Evolutionary conservation across 371 early-diverging fungal genomes (phyloP), one percentile per base, ranked within the genome.

Genomic region (Mucor velutinosus): DNA sequence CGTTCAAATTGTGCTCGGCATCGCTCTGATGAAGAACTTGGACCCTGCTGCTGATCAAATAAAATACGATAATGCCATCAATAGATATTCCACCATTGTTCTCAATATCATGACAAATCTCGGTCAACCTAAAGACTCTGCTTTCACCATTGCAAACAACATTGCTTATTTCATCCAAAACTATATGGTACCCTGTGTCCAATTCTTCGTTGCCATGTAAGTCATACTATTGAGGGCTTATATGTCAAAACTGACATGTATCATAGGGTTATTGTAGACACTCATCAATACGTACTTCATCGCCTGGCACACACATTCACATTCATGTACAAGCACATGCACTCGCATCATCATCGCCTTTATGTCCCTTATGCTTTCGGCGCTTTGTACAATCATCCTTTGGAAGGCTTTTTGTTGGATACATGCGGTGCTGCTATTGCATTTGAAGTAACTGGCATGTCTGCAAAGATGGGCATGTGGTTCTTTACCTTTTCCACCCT

Each of bases 341-440:
- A 92, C 67, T 88, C 89, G 25, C 86, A 87, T 55, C 92, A 92
- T 69, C 92, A 92, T 67, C 87, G 88, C 58, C 80, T 92, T 12
- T 88, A 90, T 60, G 88, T 83, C 5, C 89, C 90, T 27, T 92
- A 87, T 74, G 89, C 92, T 2, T 89, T 86, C 75, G 92, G 90
- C 25, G 92, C 92, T 15, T 82, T 92, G 21, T 92, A 92, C 75
- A 92, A 92, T 75, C 91, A 92, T 71, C 91, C 91, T 0, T 55
- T 92, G 43, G 92, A 92, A 77, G 91, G 90, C 14, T 86, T 92
- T 62, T 41, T 92, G 63, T 78, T 92, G 80, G 92, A 92, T 78
- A 85, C 87, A n/a, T 76, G 89, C 25, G 91, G 92, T 35, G 86
- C 87, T 33, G 86, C 85, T 8, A 45, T 92, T n/a, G 86, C 91